A percentile compares a stretch with the other conserved stretches of the same genome.
phyloP scores from a whole-genome alignment of 176 grass and related monocot genomes.

The Thinopyrum elongatum region DNA sequence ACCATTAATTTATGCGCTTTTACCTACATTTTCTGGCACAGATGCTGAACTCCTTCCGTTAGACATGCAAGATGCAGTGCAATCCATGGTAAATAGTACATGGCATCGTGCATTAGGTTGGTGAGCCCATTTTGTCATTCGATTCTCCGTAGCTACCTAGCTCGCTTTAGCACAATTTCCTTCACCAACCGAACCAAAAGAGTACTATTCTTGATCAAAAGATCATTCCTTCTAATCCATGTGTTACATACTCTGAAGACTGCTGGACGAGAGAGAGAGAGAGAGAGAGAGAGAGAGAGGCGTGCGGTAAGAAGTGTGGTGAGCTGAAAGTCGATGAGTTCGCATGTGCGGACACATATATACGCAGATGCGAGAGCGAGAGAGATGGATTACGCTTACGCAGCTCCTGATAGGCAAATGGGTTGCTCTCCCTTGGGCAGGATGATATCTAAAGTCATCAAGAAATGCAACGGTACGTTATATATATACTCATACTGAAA shows the following conservation, averaged over 20 bases:
- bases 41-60: neutral
- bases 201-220: slow-evolving; percentile 6
- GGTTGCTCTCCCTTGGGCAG: slow-evolving; percentile 26
- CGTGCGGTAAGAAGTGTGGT: neutral
- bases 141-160: slow-evolving; percentile 10
- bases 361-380: slow-evolving; percentile 18
- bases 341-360: neutral
- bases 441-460: slow-evolving; percentile 30
- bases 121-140: neutral
- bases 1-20: neutral
- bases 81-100: neutral
- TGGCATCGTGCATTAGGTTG: slow-evolving; percentile 1
- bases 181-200: slow-evolving; percentile 12
- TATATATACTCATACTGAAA: neutral
- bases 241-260: neutral
- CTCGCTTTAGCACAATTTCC: neutral
- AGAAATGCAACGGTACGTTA: slow-evolving; percentile 6
- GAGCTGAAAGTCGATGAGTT: neutral
- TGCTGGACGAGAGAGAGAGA: neutral
- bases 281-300: neutral
- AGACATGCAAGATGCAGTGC: neutral
- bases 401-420: neutral
- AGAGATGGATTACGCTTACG: slow-evolving; percentile 20
- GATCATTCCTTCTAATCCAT: neutral
- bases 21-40: neutral